A percentile compares a stretch with the other conserved stretches of the same genome.
Conservation (phyloP, 345 rosid species). For the Nasturtium officinale region DNA sequence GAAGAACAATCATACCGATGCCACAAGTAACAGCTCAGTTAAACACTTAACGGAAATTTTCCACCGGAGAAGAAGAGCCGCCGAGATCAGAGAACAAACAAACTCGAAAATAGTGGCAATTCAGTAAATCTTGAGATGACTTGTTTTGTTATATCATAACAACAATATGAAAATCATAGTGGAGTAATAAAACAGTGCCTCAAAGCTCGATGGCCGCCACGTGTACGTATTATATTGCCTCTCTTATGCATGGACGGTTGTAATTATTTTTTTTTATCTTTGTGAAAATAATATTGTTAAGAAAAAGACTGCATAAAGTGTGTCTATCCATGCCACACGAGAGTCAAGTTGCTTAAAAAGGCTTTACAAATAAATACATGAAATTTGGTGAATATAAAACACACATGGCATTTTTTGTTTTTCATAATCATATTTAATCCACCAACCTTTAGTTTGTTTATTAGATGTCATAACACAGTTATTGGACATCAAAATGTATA, state of each 20-base stretch:
- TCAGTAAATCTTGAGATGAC: conserved; percentile 21
- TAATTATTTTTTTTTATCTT: background rate
- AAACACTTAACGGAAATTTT: background rate
- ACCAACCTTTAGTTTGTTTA: conserved; percentile 31
- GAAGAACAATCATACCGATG: conserved; percentile 6
- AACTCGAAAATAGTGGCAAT: conserved; percentile 27
- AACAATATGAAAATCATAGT: conserved; percentile 3
- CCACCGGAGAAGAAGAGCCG: conserved; percentile 26
- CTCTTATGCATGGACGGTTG: background rate
- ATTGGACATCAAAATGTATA: background rate
- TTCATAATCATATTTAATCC: background rate
- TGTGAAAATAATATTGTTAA: background rate
- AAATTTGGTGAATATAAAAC: conserved; percentile 35
- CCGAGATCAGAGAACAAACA: conserved; percentile 21
- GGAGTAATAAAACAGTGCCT: background rate
- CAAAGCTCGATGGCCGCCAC: conserved; percentile 21
- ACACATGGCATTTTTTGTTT: conserved; percentile 26
- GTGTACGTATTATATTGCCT: conserved; percentile 1
- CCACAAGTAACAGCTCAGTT: conserved; percentile 18
- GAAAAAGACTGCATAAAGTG: conserved; percentile 2
- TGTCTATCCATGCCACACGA: conserved; percentile 22
- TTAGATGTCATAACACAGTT: background rate
- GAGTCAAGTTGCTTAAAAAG: conserved; percentile 29
- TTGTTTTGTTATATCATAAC: conserved; percentile 12
- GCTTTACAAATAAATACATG: background rate